phyloP scores from a whole-genome alignment of 495 filamentous ascomycete species.

The Lindgomyces ingoldianus region DNA sequence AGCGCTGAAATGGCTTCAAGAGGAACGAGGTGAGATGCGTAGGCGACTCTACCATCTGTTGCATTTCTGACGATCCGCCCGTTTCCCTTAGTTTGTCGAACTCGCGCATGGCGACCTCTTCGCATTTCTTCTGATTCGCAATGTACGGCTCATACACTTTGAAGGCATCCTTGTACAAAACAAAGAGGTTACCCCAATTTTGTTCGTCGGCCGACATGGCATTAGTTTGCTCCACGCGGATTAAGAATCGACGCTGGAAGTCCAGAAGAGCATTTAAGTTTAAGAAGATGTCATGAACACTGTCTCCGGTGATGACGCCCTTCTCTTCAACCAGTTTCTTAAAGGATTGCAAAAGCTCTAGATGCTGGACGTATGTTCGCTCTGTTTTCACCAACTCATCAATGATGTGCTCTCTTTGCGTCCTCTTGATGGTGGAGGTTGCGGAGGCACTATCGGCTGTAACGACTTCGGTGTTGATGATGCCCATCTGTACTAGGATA shows the following conservation, averaged over 20 bases:
- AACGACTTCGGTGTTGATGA: conserved; percentile 51
- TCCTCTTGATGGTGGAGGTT: conserved; percentile 54
- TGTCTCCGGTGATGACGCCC: conserved; percentile 83
- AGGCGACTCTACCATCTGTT: conserved; percentile 63
- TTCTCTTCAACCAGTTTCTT: conserved; percentile 88
- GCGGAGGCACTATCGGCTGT: conserved; percentile 28
- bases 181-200: conserved; percentile 89
- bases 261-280: conserved; percentile 93
- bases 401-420: conserved; percentile 83
- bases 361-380: conserved; percentile 96
- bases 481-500: conserved; percentile 70
- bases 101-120: conserved; percentile 59
- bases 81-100: conserved; percentile 64
- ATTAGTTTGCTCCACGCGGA: conserved; percentile 93
- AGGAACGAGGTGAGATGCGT: conserved; percentile 79
- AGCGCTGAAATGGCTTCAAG: conserved; percentile 91
- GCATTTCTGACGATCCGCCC: conserved; percentile 57
- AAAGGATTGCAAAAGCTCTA: conserved; percentile 89
- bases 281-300: conserved; percentile 91
- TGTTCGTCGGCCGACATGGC: conserved; percentile 73
- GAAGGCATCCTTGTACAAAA: conserved; percentile 76
- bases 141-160: conserved; percentile 94
- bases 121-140: conserved; percentile 80
- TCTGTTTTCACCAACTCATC: conserved; percentile 91
- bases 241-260: conserved; percentile 91